Conservation (phyloP, 768 basidiomycete species). For the Lactifluus hygrophoroides region DNA sequence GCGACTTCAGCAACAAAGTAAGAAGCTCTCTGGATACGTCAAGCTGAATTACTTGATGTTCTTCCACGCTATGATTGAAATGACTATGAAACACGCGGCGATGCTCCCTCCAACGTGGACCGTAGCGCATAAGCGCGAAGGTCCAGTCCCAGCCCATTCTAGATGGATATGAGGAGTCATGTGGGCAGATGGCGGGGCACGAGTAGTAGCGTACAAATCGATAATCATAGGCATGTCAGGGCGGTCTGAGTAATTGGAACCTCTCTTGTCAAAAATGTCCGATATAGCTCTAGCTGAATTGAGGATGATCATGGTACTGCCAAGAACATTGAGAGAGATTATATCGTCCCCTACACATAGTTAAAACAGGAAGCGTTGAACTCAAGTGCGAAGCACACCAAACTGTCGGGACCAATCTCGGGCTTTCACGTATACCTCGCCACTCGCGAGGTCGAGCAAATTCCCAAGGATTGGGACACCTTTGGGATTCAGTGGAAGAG, state of each 20-base stretch:
- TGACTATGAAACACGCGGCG: slow-evolving; percentile 22
- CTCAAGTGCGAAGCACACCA: slow-evolving; percentile 9
- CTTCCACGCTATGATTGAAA: slow-evolving; percentile 15
- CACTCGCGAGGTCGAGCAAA: slow-evolving; percentile 21
- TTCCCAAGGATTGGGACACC: slow-evolving; percentile 23
- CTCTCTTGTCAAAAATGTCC: slow-evolving; percentile 23
- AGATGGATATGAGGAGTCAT: neutral
- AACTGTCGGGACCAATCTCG: slow-evolving; percentile 22
- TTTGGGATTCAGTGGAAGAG: slow-evolving; percentile 22
- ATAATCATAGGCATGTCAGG: slow-evolving; percentile 21
- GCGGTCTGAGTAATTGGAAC: slow-evolving; percentile 23
- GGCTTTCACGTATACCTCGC: slow-evolving; percentile 18
- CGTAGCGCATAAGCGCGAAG: slow-evolving; percentile 21
- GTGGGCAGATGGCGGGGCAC: too few relatives aligned
- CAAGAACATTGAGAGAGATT: slow-evolving; percentile 18
- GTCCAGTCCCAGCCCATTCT: slow-evolving; percentile 24
- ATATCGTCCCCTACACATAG: slow-evolving; percentile 12
- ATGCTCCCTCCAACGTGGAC: slow-evolving; percentile 21
- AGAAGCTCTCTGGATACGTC: slow-evolving; percentile 16
- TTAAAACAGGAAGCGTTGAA: neutral
- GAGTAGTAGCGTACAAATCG: slow-evolving; percentile 16
- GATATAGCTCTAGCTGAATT: slow-evolving; percentile 20
- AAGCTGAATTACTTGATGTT: slow-evolving; percentile 15
- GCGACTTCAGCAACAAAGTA: slow-evolving; percentile 13
- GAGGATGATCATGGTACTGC: slow-evolving; percentile 19